Conservation (phyloP, 2,329 filamentous ascomycete species). For the Cercospora citrullina region DNA sequence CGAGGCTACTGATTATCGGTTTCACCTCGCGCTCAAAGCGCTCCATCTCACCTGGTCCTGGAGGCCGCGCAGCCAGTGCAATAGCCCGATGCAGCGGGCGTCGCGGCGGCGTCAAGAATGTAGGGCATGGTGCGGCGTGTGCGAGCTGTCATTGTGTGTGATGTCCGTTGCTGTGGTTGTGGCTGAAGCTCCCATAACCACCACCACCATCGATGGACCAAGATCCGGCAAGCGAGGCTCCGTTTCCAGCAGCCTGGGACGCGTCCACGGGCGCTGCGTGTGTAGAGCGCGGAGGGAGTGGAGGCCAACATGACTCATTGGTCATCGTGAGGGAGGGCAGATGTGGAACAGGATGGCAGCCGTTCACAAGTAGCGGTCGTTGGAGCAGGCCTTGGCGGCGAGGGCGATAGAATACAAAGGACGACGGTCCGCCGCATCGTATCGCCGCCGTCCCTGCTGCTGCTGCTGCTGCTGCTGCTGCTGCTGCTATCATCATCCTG, state of each 20-base stretch:
- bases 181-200: slow-evolving; percentile 20
- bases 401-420: slow-evolving; percentile 20
- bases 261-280: background rate
- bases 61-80: slow-evolving; percentile 16
- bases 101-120: slow-evolving; percentile 21
- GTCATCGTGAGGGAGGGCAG: slow-evolving; percentile 18
- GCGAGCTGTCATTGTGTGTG: slow-evolving; percentile 21
- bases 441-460: background rate
- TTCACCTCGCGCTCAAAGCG: background rate
- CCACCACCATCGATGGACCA: background rate
- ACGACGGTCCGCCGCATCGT: slow-evolving; percentile 18
- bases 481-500: background rate
- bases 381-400: slow-evolving; percentile 13
- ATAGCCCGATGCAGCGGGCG: slow-evolving; percentile 19
- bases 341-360: slow-evolving; percentile 19
- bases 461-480: slow-evolving; percentile 1
- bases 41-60: background rate
- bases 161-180: slow-evolving; percentile 21
- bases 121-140: slow-evolving; percentile 16
- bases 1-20: background rate
- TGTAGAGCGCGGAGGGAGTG: slow-evolving; percentile 16
- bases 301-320: slow-evolving; percentile 26
- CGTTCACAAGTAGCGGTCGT: slow-evolving; percentile 12
- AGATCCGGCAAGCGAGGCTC: slow-evolving; percentile 6
- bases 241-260: slow-evolving; percentile 23